Evolutionary conservation across 331 rosid genomes (phyloP).

Genomic region (Pyrus hybrid): DNA sequence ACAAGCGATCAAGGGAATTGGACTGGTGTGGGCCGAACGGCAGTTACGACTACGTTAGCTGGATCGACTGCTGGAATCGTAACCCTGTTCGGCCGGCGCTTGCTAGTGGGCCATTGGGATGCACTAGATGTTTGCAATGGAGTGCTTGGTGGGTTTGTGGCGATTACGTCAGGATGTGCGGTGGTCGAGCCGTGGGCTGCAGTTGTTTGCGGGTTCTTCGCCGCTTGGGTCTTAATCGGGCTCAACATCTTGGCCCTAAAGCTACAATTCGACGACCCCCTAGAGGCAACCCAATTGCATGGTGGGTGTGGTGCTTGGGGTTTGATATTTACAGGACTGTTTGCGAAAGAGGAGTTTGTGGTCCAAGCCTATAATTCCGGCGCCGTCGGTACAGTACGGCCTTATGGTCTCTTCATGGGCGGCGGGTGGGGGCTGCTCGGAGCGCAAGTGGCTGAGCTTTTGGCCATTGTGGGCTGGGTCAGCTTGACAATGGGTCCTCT

Average conservation of each 20-base stretch:
- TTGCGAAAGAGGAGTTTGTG: constrained; percentile 59
- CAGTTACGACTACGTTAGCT: constrained; percentile 40
- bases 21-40: constrained; percentile 47
- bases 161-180: constrained; percentile 64
- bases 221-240: constrained; percentile 59
- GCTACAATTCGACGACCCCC: constrained; percentile 52
- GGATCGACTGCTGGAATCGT: constrained; percentile 49
- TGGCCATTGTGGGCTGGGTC: constrained; percentile 54
- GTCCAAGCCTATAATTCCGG: constrained; percentile 38
- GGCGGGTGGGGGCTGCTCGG: constrained; percentile 70
- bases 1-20: constrained; percentile 37
- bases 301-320: constrained; percentile 81
- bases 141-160: constrained; percentile 69
- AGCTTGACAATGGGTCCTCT: constrained; percentile 65
- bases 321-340: constrained; percentile 63
- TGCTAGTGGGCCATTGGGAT: constrained; percentile 63
- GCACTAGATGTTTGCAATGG: constrained; percentile 66
- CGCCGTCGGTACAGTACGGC: constrained; percentile 21
- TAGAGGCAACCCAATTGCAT: constrained; percentile 72
- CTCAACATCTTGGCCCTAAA: constrained; percentile 50
- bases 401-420: constrained; percentile 55
- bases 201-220: constrained; percentile 47
- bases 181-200: constrained; percentile 86
- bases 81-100: constrained; percentile 45
- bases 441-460: constrained; percentile 46